A percentile compares a stretch with the other conserved stretches of the same genome.
Evolutionary conservation across 1,139 yeast species (phyloP).

Genomic region (Suhomyces terraborum): DNA sequence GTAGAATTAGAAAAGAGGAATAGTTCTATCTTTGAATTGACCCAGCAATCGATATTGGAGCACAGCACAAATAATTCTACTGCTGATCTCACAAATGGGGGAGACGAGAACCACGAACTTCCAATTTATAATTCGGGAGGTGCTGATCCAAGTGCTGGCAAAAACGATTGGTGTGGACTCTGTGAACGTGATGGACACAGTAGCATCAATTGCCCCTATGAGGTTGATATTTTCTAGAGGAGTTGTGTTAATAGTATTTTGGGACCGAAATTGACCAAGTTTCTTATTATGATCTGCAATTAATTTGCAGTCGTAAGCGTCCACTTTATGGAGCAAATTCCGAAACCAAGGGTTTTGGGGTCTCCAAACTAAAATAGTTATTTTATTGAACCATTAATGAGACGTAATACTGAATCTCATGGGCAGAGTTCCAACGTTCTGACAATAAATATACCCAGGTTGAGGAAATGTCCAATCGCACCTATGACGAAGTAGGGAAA

Average conservation of each 20-base stretch:
- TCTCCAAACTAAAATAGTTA: too few species aligned
- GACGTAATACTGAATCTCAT: too few species aligned
- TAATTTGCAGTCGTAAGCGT: too few species aligned
- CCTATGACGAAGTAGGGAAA: too few species aligned
- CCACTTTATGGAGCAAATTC: too few species aligned
- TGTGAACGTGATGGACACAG: constrained; percentile 91
- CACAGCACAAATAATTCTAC: background rate
- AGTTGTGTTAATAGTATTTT: background rate
- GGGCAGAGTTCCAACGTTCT: too few species aligned
- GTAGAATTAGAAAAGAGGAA: constrained; percentile 8
- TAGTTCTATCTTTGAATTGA: background rate
- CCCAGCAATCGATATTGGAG: background rate
- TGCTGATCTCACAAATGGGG: constrained; percentile 14
- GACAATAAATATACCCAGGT: too few species aligned
- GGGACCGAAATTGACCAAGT: background rate
- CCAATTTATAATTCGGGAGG: constrained; percentile 57
- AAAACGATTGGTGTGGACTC: constrained; percentile 83
- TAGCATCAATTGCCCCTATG: constrained; percentile 85
- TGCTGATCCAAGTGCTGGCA: constrained; percentile 73
- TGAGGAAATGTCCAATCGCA: too few species aligned
- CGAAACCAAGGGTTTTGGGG: too few species aligned
- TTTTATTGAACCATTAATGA: too few species aligned
- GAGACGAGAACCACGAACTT: constrained; percentile 13
- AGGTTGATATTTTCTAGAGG: constrained; percentile 52
- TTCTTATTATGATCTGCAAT: too few species aligned